A percentile compares a stretch with the other conserved stretches of the same genome.
Conservation (phyloP, 306 rosid genomes). For the Prunus padus region DNA sequence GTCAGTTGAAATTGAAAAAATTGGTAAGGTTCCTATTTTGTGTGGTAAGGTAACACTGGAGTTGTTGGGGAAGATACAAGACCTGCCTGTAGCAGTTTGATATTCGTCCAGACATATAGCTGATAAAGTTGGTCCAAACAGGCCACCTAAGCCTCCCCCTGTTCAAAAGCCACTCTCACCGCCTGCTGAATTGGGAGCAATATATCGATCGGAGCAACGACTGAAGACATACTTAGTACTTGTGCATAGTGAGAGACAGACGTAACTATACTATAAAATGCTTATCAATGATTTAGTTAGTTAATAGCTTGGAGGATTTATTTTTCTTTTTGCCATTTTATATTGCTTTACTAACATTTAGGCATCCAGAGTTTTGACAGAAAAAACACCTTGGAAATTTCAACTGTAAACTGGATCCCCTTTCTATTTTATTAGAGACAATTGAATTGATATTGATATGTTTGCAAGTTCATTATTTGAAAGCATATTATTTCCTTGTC, state of each 20-base stretch:
- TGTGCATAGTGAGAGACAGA: slow-evolving; percentile 47
- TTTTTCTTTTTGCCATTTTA: neutral
- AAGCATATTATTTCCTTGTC: neutral
- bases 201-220: neutral
- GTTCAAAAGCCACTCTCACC: slow-evolving; percentile 45
- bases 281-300: slow-evolving; percentile 20
- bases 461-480: neutral
- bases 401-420: slow-evolving; percentile 17
- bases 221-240: slow-evolving; percentile 46
- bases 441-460: neutral
- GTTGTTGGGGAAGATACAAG: too few species aligned
- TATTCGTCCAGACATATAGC: slow-evolving; percentile 37
- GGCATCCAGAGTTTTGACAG: slow-evolving; percentile 14
- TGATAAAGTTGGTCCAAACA: slow-evolving; percentile 66
- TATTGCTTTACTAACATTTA: slow-evolving; percentile 13
- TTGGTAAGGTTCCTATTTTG: too few species aligned
- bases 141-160: slow-evolving; percentile 55
- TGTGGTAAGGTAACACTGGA: too few species aligned
- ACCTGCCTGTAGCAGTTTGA: slow-evolving; percentile 47
- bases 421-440: neutral
- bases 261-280: slow-evolving; percentile 14
- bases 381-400: neutral
- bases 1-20: too few species aligned
- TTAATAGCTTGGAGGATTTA: slow-evolving; percentile 10
- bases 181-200: slow-evolving; percentile 28